Conservation (phyloP, 345 rosid species). For the Geranium rotundifolium region DNA sequence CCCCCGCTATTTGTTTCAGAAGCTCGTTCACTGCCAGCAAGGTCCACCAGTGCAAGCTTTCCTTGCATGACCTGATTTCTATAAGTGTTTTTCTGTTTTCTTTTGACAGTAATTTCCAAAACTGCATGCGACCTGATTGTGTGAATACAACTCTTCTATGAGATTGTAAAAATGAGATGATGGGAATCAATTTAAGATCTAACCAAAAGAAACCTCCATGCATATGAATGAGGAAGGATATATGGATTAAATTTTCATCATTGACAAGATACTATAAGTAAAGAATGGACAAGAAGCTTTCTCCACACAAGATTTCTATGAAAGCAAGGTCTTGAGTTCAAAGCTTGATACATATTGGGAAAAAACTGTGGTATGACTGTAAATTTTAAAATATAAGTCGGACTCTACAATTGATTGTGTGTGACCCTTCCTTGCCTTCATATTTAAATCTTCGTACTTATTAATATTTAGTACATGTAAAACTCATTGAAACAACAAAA, state of each 20-base stretch:
- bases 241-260: too few relatives aligned
- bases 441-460: too few relatives aligned
- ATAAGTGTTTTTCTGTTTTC: constrained; percentile 65
- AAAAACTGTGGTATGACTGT: neutral
- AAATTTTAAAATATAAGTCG: too few relatives aligned
- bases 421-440: too few relatives aligned
- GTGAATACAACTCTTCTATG: constrained; percentile 5
- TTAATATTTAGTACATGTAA: too few relatives aligned
- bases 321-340: too few relatives aligned
- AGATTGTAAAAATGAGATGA: neutral
- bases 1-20: constrained; percentile 88
- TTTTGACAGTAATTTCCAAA: constrained; percentile 73
- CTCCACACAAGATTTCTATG: neutral
- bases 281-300: neutral
- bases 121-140: constrained; percentile 79
- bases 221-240: too few relatives aligned
- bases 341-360: too few relatives aligned
- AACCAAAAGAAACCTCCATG: neutral
- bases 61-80: constrained; percentile 69
- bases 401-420: too few relatives aligned
- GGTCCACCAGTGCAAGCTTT: constrained; percentile 96
- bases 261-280: too few relatives aligned
- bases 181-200: neutral
- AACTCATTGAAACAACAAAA: too few relatives aligned
- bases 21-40: constrained; percentile 98